Evolutionary conservation across 805 yeast genomes (phyloP).

Genomic region (Lipomyces yamanashiensis): DNA sequence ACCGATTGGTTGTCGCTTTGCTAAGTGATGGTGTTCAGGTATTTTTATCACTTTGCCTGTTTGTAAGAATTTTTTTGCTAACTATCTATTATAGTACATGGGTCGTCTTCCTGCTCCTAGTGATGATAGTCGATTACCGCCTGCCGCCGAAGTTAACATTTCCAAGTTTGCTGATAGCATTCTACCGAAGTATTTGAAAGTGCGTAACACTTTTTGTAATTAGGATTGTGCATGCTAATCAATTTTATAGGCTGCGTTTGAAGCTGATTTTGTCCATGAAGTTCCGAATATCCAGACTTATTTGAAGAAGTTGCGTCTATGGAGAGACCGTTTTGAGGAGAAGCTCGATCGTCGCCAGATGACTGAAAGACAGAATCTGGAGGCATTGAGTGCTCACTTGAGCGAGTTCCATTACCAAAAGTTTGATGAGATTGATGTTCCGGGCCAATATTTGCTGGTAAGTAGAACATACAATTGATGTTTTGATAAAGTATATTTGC

Average conservation of each 20-base stretch:
- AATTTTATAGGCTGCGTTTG: constrained; percentile 79
- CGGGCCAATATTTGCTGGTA: constrained; percentile 91
- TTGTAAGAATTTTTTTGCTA: neutral
- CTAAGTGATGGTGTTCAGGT: constrained; percentile 87
- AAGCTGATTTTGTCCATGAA: constrained; percentile 82
- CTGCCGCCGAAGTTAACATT: constrained; percentile 87
- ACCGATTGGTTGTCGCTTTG: constrained; percentile 87
- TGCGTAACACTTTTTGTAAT: constrained; percentile 22
- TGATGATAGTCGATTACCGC: constrained; percentile 85
- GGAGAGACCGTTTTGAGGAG: constrained; percentile 93
- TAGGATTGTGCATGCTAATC: constrained; percentile 41
- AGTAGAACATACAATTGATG: neutral
- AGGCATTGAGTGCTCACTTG: constrained; percentile 89
- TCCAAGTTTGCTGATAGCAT: constrained; percentile 91
- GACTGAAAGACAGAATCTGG: constrained; percentile 78
- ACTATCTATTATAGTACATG: constrained; percentile 52
- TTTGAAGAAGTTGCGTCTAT: constrained; percentile 77
- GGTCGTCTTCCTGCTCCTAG: constrained; percentile 85
- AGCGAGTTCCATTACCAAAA: constrained; percentile 98
- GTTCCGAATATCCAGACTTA: constrained; percentile 90
- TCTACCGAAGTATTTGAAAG: constrained; percentile 82
- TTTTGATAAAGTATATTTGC: neutral
- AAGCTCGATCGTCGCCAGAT: constrained; percentile 74
- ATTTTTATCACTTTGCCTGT: neutral
- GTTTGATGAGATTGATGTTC: constrained; percentile 95